Conservation (phyloP, 1,284 basidiomycete species). For the Ceratobasidium sp. region DNA sequence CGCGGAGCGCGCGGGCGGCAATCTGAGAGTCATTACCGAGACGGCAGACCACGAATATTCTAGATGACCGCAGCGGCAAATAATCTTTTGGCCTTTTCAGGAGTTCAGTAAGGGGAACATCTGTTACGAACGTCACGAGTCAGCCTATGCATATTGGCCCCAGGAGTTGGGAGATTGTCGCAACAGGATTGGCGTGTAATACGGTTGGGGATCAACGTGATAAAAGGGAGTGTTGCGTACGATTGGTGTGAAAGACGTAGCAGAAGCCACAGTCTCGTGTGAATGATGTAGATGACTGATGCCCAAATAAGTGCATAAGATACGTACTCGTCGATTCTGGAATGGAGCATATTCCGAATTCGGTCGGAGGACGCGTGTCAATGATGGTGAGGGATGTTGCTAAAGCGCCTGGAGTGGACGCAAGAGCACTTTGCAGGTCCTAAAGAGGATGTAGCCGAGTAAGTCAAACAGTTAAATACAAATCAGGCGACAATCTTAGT, state of each 20-base stretch:
- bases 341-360: constrained; percentile 90
- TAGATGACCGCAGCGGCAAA: constrained; percentile 52
- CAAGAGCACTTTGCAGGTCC: constrained; percentile 64
- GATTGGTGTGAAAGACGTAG: background rate
- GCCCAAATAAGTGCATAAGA: background rate
- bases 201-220: background rate
- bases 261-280: background rate
- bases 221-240: background rate
- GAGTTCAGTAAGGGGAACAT: constrained; percentile 75
- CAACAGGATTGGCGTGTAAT: background rate
- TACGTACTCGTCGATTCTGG: constrained; percentile 80
- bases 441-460: constrained; percentile 45
- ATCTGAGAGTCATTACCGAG: constrained; percentile 95
- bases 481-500: background rate
- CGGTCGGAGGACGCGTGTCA: constrained; percentile 85
- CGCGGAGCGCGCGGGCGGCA: constrained; percentile 76
- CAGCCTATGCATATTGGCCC: constrained; percentile 11
- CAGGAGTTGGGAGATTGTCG: background rate
- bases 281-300: background rate
- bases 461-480: background rate
- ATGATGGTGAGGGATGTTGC: constrained; percentile 65
- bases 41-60: constrained; percentile 79
- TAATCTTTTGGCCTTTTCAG: constrained; percentile 68
- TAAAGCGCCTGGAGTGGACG: constrained; percentile 49
- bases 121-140: constrained; percentile 58